Conservation (phyloP, 441 rosid species). For the Erodium trifolium region DNA sequence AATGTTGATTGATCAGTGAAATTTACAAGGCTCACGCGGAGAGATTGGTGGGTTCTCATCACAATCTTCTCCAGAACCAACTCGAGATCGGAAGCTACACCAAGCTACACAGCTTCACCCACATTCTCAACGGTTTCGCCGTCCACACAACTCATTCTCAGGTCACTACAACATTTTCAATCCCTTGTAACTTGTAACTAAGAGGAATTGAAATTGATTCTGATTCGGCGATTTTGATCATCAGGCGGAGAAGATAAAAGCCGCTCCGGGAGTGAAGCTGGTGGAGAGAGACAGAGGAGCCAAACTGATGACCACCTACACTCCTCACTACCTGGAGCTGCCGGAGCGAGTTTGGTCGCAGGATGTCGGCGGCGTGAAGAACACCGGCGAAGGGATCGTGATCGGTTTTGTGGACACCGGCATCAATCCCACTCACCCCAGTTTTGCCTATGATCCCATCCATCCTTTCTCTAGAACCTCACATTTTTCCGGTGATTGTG, state of each 20-base stretch:
- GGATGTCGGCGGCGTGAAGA: constrained; percentile 29
- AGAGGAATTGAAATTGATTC: background rate
- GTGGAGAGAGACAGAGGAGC: constrained; percentile 86
- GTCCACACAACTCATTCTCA: constrained; percentile 50
- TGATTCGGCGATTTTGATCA: background rate
- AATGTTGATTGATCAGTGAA: constrained; percentile 10
- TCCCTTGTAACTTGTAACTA: no score
- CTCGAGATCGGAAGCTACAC: constrained; percentile 29
- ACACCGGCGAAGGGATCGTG: constrained; percentile 67
- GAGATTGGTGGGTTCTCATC: background rate
- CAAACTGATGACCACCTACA: constrained; percentile 77
- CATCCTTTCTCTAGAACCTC: constrained; percentile 36
- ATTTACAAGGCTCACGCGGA: background rate
- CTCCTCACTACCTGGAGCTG: constrained; percentile 61
- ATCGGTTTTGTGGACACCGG: constrained; percentile 83
- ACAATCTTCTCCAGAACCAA: background rate
- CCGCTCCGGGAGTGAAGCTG: constrained; percentile 41
- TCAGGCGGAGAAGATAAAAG: constrained; percentile 61
- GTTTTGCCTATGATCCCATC: constrained; percentile 41
- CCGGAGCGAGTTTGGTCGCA: constrained; percentile 49
- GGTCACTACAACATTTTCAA: constrained; percentile 23
- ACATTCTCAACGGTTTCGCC: constrained; percentile 70
- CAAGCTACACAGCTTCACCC: constrained; percentile 80
- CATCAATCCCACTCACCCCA: constrained; percentile 68
- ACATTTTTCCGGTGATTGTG: constrained; percentile 65